A percentile compares a stretch with the other conserved stretches of the same genome.
phyloP scores from a whole-genome alignment of 139 green algal species.

The Astrephomene gubernaculifera region DNA sequence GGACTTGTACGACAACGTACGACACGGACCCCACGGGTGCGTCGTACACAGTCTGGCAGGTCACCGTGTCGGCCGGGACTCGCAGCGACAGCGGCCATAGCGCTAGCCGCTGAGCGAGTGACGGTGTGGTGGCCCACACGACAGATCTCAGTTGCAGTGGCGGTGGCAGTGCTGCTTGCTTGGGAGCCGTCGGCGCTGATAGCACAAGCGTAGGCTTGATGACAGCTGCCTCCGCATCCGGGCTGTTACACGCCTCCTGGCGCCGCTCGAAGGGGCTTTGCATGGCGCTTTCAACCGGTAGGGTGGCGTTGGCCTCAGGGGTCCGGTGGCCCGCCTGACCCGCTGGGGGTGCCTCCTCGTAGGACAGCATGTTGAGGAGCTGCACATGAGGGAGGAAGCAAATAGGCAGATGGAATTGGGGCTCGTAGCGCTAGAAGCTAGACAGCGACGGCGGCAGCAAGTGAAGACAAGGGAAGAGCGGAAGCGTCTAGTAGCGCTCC shows the following conservation, averaged over 20 bases:
- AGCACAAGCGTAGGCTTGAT: not conserved
- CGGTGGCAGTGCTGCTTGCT: not conserved
- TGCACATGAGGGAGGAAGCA: too few species aligned
- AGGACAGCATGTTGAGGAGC: too few species aligned
- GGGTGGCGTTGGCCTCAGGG: not conserved
- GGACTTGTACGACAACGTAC: slow-evolving; percentile 29
- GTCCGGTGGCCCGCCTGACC: too few species aligned
- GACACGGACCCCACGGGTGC: slow-evolving; percentile 2
- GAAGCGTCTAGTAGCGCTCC: too few species aligned
- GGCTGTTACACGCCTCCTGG: not conserved
- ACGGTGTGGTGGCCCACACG: not conserved
- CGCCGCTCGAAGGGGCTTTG: not conserved
- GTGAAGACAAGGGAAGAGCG: too few species aligned
- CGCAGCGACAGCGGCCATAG: slow-evolving; percentile 16
- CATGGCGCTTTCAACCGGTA: not conserved
- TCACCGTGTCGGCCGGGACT: not conserved
- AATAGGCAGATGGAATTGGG: too few species aligned
- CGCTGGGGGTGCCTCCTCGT: too few species aligned
- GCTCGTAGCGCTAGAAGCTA: too few species aligned
- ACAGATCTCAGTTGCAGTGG: not conserved
- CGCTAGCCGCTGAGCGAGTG: slow-evolving; percentile 2
- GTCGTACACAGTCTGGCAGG: not conserved
- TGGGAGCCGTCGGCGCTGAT: not conserved
- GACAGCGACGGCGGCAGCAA: too few species aligned
- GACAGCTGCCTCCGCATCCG: not conserved